These are phyloP conservation scores for Thalassiosira mediterranea DNA, from an alignment of 352 stramenopile species.

Conservation along the genomic window DNA sequence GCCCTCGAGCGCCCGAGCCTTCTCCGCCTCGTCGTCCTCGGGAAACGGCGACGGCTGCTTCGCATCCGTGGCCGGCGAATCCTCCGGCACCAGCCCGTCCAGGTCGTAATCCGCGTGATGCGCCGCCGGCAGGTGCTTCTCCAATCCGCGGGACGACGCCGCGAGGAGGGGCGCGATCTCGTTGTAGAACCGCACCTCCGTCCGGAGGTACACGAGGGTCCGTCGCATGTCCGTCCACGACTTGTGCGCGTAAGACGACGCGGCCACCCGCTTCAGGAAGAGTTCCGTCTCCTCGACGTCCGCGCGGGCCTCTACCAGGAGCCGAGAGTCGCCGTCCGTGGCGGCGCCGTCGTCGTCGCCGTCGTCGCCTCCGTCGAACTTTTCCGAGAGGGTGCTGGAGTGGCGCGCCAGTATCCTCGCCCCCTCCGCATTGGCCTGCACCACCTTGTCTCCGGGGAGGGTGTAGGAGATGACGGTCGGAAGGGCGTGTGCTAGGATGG, in stretches of 20 bases:
- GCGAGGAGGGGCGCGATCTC: conserved; percentile 56
- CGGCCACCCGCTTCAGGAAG: conserved; percentile 43
- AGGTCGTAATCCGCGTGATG: conserved; percentile 54
- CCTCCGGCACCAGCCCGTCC: conserved; percentile 55
- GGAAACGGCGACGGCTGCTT: conserved; percentile 13
- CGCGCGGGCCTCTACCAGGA: neutral
- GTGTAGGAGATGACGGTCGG: conserved; percentile 24
- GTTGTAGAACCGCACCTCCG: conserved; percentile 77
- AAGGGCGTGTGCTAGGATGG: conserved; percentile 24
- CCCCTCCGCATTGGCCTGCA: conserved; percentile 42
- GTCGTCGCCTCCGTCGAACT: neutral
- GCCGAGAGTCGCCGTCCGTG: neutral
- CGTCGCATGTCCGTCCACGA: conserved; percentile 71
- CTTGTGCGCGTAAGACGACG: conserved; percentile 43
- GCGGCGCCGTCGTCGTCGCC: conserved; percentile 2
- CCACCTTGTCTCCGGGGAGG: conserved; percentile 14
- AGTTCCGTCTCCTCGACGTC: conserved; percentile 30
- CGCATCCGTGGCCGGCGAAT: conserved; percentile 25
- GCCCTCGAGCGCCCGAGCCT: neutral
- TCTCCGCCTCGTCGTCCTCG: conserved; percentile 1
- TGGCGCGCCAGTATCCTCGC: conserved; percentile 31
- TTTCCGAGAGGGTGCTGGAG: conserved; percentile 30
- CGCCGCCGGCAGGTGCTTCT: conserved; percentile 34
- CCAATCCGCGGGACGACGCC: conserved; percentile 2
- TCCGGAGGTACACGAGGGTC: conserved; percentile 68